phyloP scores from a whole-genome alignment of 2,329 filamentous ascomycete genomes.

The Fusarium liriodendri region DNA sequence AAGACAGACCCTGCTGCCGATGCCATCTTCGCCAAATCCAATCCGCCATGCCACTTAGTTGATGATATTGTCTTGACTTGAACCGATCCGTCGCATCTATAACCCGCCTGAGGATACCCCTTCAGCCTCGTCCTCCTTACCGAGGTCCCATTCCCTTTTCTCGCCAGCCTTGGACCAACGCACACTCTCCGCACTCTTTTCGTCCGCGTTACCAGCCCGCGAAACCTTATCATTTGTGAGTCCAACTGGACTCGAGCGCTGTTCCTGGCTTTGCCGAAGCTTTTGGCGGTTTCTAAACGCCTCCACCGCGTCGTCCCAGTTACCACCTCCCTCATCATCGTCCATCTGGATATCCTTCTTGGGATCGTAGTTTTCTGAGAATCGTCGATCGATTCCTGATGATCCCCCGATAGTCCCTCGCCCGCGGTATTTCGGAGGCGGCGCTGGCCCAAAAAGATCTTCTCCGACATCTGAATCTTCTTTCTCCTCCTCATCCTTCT shows the following conservation, averaged over 20 bases:
- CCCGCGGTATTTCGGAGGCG: conserved; percentile 68
- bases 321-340: conserved; percentile 62
- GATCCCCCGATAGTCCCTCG: conserved; percentile 72
- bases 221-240: conserved; percentile 81
- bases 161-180: conserved; percentile 79
- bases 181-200: conserved; percentile 72
- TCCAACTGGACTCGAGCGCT: conserved; percentile 80
- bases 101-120: conserved; percentile 21
- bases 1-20: conserved; percentile 7
- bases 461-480: conserved; percentile 76
- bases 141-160: conserved; percentile 69
- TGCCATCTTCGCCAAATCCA: conserved; percentile 19
- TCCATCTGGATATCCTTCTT: conserved; percentile 66
- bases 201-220: conserved; percentile 66
- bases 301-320: conserved; percentile 86
- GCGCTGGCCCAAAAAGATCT: conserved; percentile 80
- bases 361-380: conserved; percentile 73
- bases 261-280: conserved; percentile 80
- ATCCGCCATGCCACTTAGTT: conserved; percentile 21
- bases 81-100: conserved; percentile 10
- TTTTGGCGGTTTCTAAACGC: conserved; percentile 82
- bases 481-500: conserved; percentile 22
- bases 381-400: conserved; percentile 83
- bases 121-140: conserved; percentile 53
- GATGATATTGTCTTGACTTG: conserved; percentile 9